phyloP scores from a whole-genome alignment of 805 yeast genomes.

The Torulaspora quercuum region DNA sequence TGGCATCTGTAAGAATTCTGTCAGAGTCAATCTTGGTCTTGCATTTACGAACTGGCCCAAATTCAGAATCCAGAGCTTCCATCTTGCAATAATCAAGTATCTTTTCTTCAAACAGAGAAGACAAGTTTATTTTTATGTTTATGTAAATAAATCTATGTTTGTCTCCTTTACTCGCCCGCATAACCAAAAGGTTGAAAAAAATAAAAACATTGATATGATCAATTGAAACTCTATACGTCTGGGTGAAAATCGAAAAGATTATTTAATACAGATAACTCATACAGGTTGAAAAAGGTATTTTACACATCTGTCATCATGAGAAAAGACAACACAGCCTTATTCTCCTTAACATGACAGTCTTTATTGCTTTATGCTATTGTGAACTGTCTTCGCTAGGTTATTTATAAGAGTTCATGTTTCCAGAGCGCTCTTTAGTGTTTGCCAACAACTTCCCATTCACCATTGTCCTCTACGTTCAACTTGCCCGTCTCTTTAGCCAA shows the following conservation, averaged over 20 bases:
- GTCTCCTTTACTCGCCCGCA: too few relatives aligned
- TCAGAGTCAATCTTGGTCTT: constrained; percentile 21
- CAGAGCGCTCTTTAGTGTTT: constrained; percentile 35
- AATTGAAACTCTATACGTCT: too few relatives aligned
- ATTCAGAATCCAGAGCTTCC: constrained; percentile 25
- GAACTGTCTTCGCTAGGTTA: too few relatives aligned
- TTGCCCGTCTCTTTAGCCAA: constrained; percentile 41
- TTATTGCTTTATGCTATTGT: too few relatives aligned
- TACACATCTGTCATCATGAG: constrained; percentile 7
- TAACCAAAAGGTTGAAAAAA: too few relatives aligned
- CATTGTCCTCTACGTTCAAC: constrained; percentile 39
- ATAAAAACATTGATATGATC: too few relatives aligned
- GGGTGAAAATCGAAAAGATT: too few relatives aligned
- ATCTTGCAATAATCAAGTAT: constrained; percentile 1
- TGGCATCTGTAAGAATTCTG: constrained; percentile 27
- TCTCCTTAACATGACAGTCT: too few relatives aligned
- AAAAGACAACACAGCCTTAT: too few relatives aligned
- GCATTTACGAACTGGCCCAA: constrained; percentile 31
- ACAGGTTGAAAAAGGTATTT: constrained; percentile 4
- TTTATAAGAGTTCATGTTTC: too few relatives aligned
- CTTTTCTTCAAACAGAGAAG: not conserved
- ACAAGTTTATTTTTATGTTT: constrained; percentile 3
- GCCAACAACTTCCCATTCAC: constrained; percentile 48
- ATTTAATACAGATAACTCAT: constrained; percentile 6
- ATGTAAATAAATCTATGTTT: constrained; percentile 3